Percentiles rank a stretch among this genome's conserved stretches.
These are phyloP conservation scores for Chernovozyma sophiae-reginae DNA, from an alignment of 1,139 yeast genomes.

Conservation along the genomic window DNA sequence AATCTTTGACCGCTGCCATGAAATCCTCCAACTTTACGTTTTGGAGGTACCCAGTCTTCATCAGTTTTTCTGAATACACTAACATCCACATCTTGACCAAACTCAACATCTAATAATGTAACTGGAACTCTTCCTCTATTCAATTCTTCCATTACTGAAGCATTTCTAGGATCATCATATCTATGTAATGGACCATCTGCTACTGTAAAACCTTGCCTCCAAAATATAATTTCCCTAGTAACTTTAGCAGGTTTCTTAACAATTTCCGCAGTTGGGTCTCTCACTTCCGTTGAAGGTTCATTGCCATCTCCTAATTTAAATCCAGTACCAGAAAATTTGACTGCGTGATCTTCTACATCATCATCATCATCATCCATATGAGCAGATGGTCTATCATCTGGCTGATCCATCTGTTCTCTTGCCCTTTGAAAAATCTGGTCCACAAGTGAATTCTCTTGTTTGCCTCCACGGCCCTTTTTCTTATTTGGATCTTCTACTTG, in stretches of 20 bases:
- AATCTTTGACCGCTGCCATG: constrained; percentile 81
- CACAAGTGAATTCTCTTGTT: constrained; percentile 47
- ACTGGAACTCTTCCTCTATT: constrained; percentile 94
- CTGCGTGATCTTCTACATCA: constrained; percentile 12
- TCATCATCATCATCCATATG: constrained; percentile 11
- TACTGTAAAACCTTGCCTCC: constrained; percentile 95
- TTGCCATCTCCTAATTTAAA: constrained; percentile 71
- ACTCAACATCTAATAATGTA: constrained; percentile 71
- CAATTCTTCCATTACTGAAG: constrained; percentile 70
- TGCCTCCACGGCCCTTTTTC: constrained; percentile 23
- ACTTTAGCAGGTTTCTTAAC: constrained; percentile 45
- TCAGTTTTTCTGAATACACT: constrained; percentile 76
- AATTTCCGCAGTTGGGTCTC: constrained; percentile 25
- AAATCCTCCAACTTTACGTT: constrained; percentile 65
- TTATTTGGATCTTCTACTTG: constrained; percentile 90
- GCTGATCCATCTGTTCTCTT: constrained; percentile 38
- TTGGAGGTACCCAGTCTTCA: constrained; percentile 77
- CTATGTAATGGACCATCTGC: constrained; percentile 84
- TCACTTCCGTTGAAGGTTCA: constrained; percentile 35
- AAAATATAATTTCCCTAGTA: constrained; percentile 76
- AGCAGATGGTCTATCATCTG: constrained; percentile 44
- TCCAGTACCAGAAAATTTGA: constrained; percentile 65
- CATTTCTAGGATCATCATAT: constrained; percentile 88
- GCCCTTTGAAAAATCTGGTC: constrained; percentile 46
- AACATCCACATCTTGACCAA: constrained; percentile 96